Conservation (phyloP, 192 early-diverging fungal species). For the Backusella luteola region DNA sequence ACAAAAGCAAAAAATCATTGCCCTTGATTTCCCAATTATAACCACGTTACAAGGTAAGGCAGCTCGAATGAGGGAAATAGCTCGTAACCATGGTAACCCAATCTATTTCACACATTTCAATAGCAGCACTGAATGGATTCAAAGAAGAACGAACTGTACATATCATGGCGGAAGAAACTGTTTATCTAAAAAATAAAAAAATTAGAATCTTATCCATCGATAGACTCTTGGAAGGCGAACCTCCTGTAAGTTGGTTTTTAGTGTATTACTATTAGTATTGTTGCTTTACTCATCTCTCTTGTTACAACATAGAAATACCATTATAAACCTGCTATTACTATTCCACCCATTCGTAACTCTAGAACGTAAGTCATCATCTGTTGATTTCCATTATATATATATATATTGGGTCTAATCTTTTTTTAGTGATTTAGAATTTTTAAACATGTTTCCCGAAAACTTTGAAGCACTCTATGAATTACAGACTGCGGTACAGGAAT, state of each 20-base stretch:
- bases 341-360: slow-evolving; percentile 21
- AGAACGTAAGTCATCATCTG: slow-evolving; percentile 28
- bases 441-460: slow-evolving; percentile 42
- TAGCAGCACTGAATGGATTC: slow-evolving; percentile 27
- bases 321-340: slow-evolving; percentile 18
- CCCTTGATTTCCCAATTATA: slow-evolving; percentile 45
- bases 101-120: not conserved
- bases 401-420: not conserved
- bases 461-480: slow-evolving; percentile 37
- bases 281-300: not conserved
- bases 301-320: slow-evolving; percentile 5
- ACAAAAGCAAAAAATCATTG: slow-evolving; percentile 50
- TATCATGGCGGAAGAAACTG: slow-evolving; percentile 47
- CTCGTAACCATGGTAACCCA: not conserved
- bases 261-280: not conserved
- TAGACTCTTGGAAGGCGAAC: slow-evolving; percentile 50
- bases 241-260: slow-evolving; percentile 19
- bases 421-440: slow-evolving; percentile 46
- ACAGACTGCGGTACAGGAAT: slow-evolving; percentile 46
- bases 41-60: slow-evolving; percentile 45
- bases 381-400: not conserved
- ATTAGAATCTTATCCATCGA: slow-evolving; percentile 46
- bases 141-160: slow-evolving; percentile 42
- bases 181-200: slow-evolving; percentile 46
- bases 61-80: not conserved